Base-by-base conservation (phyloP, 805 yeast genomes). In the Hemisphaericaspora nanyangensis region DNA sequence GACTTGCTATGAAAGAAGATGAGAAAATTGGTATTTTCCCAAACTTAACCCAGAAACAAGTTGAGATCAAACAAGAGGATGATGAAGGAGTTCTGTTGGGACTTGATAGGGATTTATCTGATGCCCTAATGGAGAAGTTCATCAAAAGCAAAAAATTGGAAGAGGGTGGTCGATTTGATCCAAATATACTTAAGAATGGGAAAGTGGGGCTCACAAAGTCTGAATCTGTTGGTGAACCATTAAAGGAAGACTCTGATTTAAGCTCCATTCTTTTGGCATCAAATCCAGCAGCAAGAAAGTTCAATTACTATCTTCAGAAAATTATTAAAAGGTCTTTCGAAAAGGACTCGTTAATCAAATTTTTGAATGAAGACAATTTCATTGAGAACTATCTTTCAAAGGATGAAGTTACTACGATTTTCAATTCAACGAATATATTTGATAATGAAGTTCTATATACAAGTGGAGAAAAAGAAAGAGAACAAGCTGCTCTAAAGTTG, bases 1-100 rank as follows among this genome's bases (percentile, higher is more conserved):
- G 80, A 33, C 54, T 88, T 10, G 93, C 96, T 1, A 85, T 76
- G 56, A 72, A 74, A 31, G 95, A 86, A 46, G 96, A 89, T 55
- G 83, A 79, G 45, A 76, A 77, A 47, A 65, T 79, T 12, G 77
- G 89, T 3, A 68, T 67, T 17, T 76, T 83, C 48, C 66, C 69
- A 1, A 26, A 20, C 39, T 55, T 2, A 42, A 38, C 7, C 37
- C 33, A 19, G 13, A 29, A 6, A 19, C n/a, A n/a, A n/a, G 16
- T 11, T 18, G 5, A 18, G 29, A 6, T 22, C 38, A 7, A 31
- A 16, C 31, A 37, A 5, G 45, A 26, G 3, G 44, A 35, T 13
- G 34, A 25, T 6, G 44, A 37, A 13, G 35, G 25, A n/a, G 18
- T 17, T 2, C 19, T 17, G 13, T 31, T 31, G 17, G 43, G 41